phyloP scores from a whole-genome alignment of 805 yeast genomes.

The Candida coquimbonensis region DNA sequence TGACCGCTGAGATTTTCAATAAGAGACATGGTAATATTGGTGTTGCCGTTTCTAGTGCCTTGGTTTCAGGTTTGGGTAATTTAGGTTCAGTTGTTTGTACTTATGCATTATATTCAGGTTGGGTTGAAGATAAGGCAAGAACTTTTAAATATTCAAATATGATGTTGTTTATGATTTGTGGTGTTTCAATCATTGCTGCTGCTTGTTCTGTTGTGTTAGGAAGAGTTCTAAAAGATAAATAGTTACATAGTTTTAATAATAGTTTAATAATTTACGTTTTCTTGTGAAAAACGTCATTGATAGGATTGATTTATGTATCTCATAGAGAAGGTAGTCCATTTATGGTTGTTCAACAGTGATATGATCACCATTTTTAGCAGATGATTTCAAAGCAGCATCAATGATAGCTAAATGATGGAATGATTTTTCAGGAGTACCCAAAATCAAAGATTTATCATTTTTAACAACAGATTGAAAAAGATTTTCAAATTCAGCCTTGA shows the following conservation, averaged over 20 bases:
- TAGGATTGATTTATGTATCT: not conserved
- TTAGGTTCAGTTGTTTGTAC: constrained; percentile 82
- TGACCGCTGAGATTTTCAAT: constrained; percentile 70
- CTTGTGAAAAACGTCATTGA: too few species aligned
- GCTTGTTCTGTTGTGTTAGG: constrained; percentile 12
- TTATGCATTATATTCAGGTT: constrained; percentile 78
- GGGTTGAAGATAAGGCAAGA: constrained; percentile 70
- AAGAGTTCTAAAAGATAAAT: constrained; percentile 14
- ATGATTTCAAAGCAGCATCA: constrained; percentile 76
- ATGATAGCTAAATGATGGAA: constrained; percentile 91
- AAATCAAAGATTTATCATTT: constrained; percentile 52
- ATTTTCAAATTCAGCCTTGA: constrained; percentile 45
- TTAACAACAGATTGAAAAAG: constrained; percentile 53
- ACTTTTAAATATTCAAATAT: constrained; percentile 66
- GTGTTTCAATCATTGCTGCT: constrained; percentile 58
- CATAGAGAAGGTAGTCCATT: not conserved
- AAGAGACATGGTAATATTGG: constrained; percentile 77
- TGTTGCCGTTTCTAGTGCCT: constrained; percentile 72
- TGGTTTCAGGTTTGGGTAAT: constrained; percentile 82
- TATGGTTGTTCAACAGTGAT: constrained; percentile 36
- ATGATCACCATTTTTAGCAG: constrained; percentile 43
- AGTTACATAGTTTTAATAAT: not conserved
- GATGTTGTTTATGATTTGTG: constrained; percentile 76
- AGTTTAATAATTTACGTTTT: not conserved
- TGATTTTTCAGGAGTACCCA: constrained; percentile 64